phyloP scores from a whole-genome alignment of 768 basidiomycete species.

The Amanita jacksonii region DNA sequence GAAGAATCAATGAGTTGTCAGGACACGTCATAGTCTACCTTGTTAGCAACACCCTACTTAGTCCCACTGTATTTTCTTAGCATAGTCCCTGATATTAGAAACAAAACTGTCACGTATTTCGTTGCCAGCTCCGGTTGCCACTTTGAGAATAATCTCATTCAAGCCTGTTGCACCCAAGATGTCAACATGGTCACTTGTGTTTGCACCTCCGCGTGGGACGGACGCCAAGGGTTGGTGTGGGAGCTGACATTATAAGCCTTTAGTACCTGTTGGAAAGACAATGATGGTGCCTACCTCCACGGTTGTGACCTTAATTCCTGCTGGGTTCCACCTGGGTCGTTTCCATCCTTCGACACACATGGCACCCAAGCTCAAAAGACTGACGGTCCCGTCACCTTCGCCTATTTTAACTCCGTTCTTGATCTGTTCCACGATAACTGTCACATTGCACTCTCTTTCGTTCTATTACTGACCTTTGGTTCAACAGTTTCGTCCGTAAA shows the following conservation, averaged over 20 bases:
- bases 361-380: constrained; percentile 76
- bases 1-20: not conserved
- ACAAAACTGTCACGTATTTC: constrained; percentile 63
- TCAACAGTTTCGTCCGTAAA: constrained; percentile 53
- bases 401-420: constrained; percentile 85
- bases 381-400: constrained; percentile 94
- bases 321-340: constrained; percentile 83
- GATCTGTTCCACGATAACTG: constrained; percentile 28
- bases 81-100: constrained; percentile 72
- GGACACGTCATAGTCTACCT: not conserved
- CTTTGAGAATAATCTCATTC: constrained; percentile 86
- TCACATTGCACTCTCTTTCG: not conserved
- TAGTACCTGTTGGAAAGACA: constrained; percentile 1
- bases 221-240: constrained; percentile 66
- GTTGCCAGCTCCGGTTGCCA: constrained; percentile 75
- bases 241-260: constrained; percentile 34
- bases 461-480: constrained; percentile 39
- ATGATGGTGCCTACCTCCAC: constrained; percentile 54
- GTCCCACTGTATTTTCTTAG: constrained; percentile 72
- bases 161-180: constrained; percentile 68
- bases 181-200: constrained; percentile 88
- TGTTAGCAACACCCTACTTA: constrained; percentile 12
- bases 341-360: constrained; percentile 98
- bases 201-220: constrained; percentile 84
- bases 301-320: constrained; percentile 76